These are phyloP conservation scores for Tetrahymena elliotti DNA, from an alignment of 73 alveolate genomes.

Conservation along the genomic window DNA sequence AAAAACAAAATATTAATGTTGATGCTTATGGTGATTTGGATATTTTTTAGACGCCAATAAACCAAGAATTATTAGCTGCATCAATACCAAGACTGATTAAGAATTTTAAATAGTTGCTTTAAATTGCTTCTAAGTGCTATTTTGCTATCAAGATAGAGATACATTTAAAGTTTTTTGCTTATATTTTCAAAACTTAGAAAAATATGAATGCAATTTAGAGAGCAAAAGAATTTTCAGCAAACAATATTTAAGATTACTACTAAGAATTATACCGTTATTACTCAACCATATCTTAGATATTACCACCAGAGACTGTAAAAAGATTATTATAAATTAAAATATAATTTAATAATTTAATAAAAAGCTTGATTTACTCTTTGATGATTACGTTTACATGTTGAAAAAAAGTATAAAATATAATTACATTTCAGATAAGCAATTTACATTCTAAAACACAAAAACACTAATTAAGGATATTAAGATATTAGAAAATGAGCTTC, in stretches of 20 bases:
- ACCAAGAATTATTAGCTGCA: background rate
- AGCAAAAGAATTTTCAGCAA: background rate
- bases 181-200: background rate
- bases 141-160: background rate
- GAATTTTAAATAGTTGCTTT: background rate
- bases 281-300: background rate
- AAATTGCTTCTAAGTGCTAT: background rate
- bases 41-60: background rate
- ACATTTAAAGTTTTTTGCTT: background rate
- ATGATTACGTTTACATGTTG: background rate
- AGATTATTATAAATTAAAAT: background rate
- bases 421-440: background rate
- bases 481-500: background rate
- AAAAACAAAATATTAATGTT: background rate
- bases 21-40: background rate
- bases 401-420: background rate
- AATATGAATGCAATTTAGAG: background rate
- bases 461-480: background rate
- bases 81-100: background rate
- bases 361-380: background rate
- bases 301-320: background rate
- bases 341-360: background rate
- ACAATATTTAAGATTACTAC: background rate
- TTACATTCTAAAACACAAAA: background rate
- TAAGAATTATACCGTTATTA: background rate